These are phyloP conservation scores for Aspergillus luchuensis DNA, from an alignment of 2,329 filamentous ascomycete genomes.

Conservation along the genomic window DNA sequence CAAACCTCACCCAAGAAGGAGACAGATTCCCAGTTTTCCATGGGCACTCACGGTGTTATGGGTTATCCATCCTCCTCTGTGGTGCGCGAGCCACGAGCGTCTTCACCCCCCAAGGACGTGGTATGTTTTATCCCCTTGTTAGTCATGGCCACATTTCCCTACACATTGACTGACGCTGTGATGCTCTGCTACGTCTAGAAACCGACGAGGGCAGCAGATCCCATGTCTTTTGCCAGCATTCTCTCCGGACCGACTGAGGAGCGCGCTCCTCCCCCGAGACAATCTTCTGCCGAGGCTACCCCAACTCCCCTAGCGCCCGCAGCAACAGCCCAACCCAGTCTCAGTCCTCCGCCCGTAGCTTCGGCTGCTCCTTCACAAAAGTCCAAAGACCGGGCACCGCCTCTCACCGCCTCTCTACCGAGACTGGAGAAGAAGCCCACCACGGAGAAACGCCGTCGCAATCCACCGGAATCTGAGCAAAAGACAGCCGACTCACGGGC, in stretches of 20 bases:
- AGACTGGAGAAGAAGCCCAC: constrained; percentile 33
- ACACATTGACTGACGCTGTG: background rate
- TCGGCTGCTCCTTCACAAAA: constrained; percentile 23
- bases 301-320: constrained; percentile 24
- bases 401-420: constrained; percentile 29
- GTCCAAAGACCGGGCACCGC: constrained; percentile 28
- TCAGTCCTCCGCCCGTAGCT: constrained; percentile 25
- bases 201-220: constrained; percentile 73
- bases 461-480: constrained; percentile 24
- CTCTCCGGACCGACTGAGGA: constrained; percentile 76
- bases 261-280: constrained; percentile 49
- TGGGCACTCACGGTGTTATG: constrained; percentile 31
- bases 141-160: background rate
- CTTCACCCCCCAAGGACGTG: constrained; percentile 44
- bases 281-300: constrained; percentile 43
- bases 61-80: constrained; percentile 36
- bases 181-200: constrained; percentile 52
- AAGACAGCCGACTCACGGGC: constrained; percentile 21
- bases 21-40: constrained; percentile 37
- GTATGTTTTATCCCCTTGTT: constrained; percentile 34
- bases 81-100: constrained; percentile 33
- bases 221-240: constrained; percentile 96
- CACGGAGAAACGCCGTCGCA: constrained; percentile 31
- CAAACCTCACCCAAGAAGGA: constrained; percentile 47
- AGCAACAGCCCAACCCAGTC: constrained; percentile 8